Base-by-base conservation (phyloP, 257 asterid species). In the Gentiana dahurica region DNA sequence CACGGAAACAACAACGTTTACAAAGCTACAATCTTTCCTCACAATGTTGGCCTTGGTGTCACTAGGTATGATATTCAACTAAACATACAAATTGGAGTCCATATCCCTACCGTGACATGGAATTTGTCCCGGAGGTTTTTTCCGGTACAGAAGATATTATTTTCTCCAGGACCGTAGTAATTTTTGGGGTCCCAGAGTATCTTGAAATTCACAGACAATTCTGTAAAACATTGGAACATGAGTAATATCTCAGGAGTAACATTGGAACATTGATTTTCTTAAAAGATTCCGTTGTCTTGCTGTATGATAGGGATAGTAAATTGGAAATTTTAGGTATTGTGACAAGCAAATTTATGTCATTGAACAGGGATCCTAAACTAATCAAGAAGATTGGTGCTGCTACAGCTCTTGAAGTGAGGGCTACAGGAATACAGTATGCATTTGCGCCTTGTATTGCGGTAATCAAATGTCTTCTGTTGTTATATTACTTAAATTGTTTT, bases 381-480 rank as follows among this genome's bases (percentile, higher is more conserved):
- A 85, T 73, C 43, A 83, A 65, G 76, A 77, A 65, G 65, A 83
- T 80, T 57, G 87, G 92, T 13, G 85, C 83, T 57, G 92, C 92
- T 37, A 83, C 92, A 52, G 92, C 92, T 34, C 92, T 77, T 49
- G 92, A 83, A 80, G 78, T 75, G 38, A 73, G 87, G 67, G 87
- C 92, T 8, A 83, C 92, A 0, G 92, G 92, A 53, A 83, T 83
- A 60, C 81, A 64, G 24, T 83, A 83, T 51, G 78, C 67, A 50
- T 83, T 83, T 50, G 83, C 92, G 12, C 92, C 92, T 52, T 83
- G 92, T 61, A 72, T 83, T n/a, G 92, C 92, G 77, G 92, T 83
- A 80, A 49, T 38, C 24, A 51, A 41, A 12, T 12, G 48, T 4
- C 8, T 37, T 10, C 55, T 9, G 0, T 1, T 41, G 46, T 41